A percentile compares a stretch with the other conserved stretches of the same genome.
Conservation (phyloP, 2,329 filamentous ascomycete species). For the Pestalotiopsis fici region DNA sequence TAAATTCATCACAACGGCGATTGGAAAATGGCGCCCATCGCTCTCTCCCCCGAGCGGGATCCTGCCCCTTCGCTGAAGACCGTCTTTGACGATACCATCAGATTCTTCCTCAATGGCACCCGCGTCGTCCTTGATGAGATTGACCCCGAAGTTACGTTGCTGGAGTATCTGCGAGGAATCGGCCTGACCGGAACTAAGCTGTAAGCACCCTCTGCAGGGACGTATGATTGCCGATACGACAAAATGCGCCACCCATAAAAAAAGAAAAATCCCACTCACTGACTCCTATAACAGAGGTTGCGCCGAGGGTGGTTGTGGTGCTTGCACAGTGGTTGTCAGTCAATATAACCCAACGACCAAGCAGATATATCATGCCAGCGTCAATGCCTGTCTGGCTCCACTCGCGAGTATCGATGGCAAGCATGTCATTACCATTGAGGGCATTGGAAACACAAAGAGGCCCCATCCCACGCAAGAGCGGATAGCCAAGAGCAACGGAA, state of each 20-base stretch:
- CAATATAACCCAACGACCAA: constrained; percentile 92
- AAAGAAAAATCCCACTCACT: neutral
- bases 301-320: constrained; percentile 93
- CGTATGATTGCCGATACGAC: neutral
- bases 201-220: constrained; percentile 35
- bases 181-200: constrained; percentile 95
- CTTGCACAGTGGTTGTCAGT: constrained; percentile 92
- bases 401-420: constrained; percentile 94
- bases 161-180: constrained; percentile 91
- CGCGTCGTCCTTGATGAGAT: constrained; percentile 82
- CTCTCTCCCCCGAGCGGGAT: constrained; percentile 50
- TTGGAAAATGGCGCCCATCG: constrained; percentile 55
- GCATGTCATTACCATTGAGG: constrained; percentile 96
- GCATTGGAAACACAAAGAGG: constrained; percentile 83
- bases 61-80: constrained; percentile 62
- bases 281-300: constrained; percentile 61
- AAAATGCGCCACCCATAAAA: neutral
- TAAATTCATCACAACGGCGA: neutral
- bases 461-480: constrained; percentile 91
- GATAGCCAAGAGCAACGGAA: constrained; percentile 87
- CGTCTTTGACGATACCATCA: constrained; percentile 81
- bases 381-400: constrained; percentile 94
- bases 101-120: constrained; percentile 94
- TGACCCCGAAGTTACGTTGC: constrained; percentile 86
- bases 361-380: constrained; percentile 91